Percentiles rank a stretch among this genome's conserved stretches.
phyloP scores from a whole-genome alignment of 2,329 filamentous ascomycete species.

The Venturia nashicola region DNA sequence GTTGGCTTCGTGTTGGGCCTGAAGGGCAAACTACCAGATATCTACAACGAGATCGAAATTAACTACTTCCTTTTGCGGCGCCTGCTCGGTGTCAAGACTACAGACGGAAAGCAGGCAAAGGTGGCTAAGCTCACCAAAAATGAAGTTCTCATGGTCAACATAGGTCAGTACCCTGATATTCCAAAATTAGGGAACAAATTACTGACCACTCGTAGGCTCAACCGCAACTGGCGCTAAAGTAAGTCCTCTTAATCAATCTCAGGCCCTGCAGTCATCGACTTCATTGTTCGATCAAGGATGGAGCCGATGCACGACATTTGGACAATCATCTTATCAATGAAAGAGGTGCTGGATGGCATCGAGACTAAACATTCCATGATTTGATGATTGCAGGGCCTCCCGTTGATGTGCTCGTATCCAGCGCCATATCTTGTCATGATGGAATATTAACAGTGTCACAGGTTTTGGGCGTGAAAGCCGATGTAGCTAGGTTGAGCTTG shows the following conservation, averaged over 20 bases:
- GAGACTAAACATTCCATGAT: no score
- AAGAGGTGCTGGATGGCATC: no score
- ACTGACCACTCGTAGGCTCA: no score
- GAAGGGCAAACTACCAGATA: constrained; percentile 84
- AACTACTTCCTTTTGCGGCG: constrained; percentile 97
- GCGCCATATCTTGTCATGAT: neutral
- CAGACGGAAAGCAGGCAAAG: constrained; percentile 98
- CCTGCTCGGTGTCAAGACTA: constrained; percentile 85
- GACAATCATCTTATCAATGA: no score
- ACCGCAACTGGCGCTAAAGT: constrained; percentile 82
- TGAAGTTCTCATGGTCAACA: constrained; percentile 99
- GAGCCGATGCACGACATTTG: no score
- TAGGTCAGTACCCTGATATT: constrained; percentile 58
- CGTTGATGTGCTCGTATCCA: no score
- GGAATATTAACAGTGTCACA: neutral
- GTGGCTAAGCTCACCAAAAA: constrained; percentile 97
- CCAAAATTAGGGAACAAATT: no score
- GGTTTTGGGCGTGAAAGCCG: constrained; percentile 85
- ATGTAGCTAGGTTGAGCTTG: constrained; percentile 88
- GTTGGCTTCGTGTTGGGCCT: constrained; percentile 96
- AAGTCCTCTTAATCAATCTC: no score
- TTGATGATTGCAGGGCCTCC: no score
- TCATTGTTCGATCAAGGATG: no score
- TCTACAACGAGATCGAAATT: constrained; percentile 97
- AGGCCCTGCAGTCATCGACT: no score